Percentiles rank a stretch among this genome's conserved stretches.
phyloP scores from a whole-genome alignment of 2,329 filamentous ascomycete species.

The Xylariaceae sp. region DNA sequence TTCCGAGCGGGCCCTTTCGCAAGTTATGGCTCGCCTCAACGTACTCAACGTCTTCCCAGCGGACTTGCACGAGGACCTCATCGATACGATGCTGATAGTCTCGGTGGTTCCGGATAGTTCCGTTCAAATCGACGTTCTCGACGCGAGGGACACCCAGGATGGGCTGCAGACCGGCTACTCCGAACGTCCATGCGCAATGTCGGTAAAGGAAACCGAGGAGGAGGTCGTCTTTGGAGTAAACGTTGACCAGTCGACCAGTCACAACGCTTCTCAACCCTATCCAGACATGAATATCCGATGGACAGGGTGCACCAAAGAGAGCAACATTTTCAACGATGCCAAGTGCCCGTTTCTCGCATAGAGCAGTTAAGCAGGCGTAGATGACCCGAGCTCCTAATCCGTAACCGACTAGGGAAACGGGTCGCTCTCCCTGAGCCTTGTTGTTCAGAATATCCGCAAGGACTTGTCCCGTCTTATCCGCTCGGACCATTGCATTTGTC shows the following conservation, averaged over 20 bases:
- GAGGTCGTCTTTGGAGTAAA: constrained; percentile 81
- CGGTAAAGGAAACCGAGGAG: constrained; percentile 85
- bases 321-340: constrained; percentile 80
- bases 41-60: constrained; percentile 61
- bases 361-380: constrained; percentile 69
- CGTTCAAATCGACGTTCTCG: constrained; percentile 64
- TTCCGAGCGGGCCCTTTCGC: constrained; percentile 6
- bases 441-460: constrained; percentile 80
- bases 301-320: constrained; percentile 75
- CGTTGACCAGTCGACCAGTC: constrained; percentile 79
- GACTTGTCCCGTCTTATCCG: constrained; percentile 64
- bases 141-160: constrained; percentile 60
- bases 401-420: constrained; percentile 76
- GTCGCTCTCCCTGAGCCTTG: constrained; percentile 73
- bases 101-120: constrained; percentile 62
- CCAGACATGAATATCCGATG: constrained; percentile 69
- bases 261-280: constrained; percentile 72
- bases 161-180: constrained; percentile 76
- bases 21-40: constrained; percentile 17
- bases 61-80: constrained; percentile 59
- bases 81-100: constrained; percentile 65
- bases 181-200: constrained; percentile 72
- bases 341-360: constrained; percentile 75
- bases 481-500: constrained; percentile 67
- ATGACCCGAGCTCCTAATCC: constrained; percentile 78